Evolutionary conservation across 2,329 filamentous ascomycete species (phyloP), one percentile per base, ranked within the genome.

Genomic region (Fusarium xylarioides): DNA sequence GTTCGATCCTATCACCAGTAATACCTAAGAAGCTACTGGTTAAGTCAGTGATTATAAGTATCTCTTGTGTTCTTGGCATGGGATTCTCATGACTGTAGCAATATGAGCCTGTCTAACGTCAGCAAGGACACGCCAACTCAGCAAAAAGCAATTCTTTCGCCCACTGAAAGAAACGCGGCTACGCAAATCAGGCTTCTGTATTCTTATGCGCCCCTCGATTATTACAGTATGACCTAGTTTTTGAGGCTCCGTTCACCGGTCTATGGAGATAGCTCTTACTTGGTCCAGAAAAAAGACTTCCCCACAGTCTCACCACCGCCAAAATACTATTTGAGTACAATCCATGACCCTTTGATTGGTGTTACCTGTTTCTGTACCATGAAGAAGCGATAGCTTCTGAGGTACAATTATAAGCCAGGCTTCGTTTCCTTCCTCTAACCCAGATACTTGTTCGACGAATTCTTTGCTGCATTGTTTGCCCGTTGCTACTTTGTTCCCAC

Each of bases 271-370:
- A 56, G 23, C 59, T 55, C 44, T 42, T 46, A 21, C 34, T 37
- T 42, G 32, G 28, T 16, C 38, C 46, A 21, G 53, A 70, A 63
- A 69, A 69, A 38, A 37, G 43, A 28, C 34, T 50, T 67, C 56
- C 42, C 71, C 71, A 74, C 71, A 47, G 40, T 43, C 60, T 52
- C 54, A 50, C 55, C 57, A 50, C 52, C 47, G 16, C 42, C 66
- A 70, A 57, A 55, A 43, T 42, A 28, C 26, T 28, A n/a, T 40
- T 58, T 59, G 44, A 49, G 23, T 43, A 49, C 58, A 53, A 68
- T 74, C 70, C 62, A 74, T 71, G 58, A 71, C 59, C 35, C 62
- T 62, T 71, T 52, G 67, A 71, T 59, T 35, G n/a, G 28, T 49
- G n/a, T 59, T 43, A 56, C 30, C 52, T 26, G 18, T 40, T 63